Percentiles rank a stretch among this genome's conserved stretches.
These are phyloP conservation scores for Gremmenia infestans DNA, from an alignment of 2,329 filamentous ascomycete genomes.

Conservation along the genomic window DNA sequence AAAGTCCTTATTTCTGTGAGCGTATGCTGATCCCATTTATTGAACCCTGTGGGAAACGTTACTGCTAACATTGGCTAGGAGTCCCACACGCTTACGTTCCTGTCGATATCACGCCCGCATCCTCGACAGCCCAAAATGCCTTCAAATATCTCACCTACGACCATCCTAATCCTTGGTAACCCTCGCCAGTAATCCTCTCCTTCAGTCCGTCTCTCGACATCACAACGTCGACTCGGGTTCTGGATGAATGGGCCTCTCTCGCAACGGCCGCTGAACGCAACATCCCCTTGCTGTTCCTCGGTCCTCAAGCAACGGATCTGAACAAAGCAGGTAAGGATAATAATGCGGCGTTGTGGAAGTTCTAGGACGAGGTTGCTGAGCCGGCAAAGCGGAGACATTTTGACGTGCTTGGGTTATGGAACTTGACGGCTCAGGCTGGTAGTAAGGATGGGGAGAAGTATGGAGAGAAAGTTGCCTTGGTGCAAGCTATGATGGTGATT, in stretches of 20 bases:
- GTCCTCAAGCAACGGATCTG: slow-evolving; percentile 31
- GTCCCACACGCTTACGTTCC: slow-evolving; percentile 35
- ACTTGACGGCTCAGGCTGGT: slow-evolving; percentile 37
- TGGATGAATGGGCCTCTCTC: slow-evolving; percentile 37
- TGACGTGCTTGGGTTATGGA: slow-evolving; percentile 40
- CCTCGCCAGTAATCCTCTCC: slow-evolving; percentile 37
- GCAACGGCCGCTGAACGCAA: slow-evolving; percentile 33
- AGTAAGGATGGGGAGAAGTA: slow-evolving; percentile 36
- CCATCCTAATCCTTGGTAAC: slow-evolving; percentile 33
- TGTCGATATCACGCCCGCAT: slow-evolving; percentile 30
- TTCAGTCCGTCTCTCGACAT: slow-evolving; percentile 28
- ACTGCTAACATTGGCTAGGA: slow-evolving; percentile 19
- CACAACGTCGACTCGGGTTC: slow-evolving; percentile 28
- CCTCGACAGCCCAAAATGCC: slow-evolving; percentile 22
- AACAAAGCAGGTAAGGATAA: slow-evolving; percentile 1
- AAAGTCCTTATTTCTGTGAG: slow-evolving; percentile 14
- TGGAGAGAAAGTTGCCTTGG: slow-evolving; percentile 36
- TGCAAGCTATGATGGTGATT: slow-evolving; percentile 36
- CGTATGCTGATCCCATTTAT: slow-evolving; percentile 7
- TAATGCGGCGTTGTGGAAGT: slow-evolving; percentile 33
- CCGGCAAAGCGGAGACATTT: slow-evolving; percentile 33
- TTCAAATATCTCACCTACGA: slow-evolving; percentile 31
- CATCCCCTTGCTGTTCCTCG: slow-evolving; percentile 39
- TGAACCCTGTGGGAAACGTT: not conserved
- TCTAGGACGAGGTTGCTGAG: slow-evolving; percentile 30